These are phyloP conservation scores for Fusarium palustre DNA, from an alignment of 2,329 filamentous ascomycete species.

Conservation along the genomic window DNA sequence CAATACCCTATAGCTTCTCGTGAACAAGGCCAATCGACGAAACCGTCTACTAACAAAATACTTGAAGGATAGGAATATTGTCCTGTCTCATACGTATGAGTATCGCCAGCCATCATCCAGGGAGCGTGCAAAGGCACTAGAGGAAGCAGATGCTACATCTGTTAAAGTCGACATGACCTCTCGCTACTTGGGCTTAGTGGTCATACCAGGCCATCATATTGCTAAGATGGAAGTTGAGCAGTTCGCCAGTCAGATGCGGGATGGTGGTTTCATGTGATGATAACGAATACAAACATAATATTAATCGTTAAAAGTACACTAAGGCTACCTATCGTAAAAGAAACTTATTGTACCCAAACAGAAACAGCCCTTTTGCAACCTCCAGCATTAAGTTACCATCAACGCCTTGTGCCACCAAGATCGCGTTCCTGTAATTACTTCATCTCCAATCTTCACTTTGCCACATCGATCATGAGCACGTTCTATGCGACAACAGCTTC, in stretches of 20 bases:
- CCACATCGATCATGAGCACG: conserved; percentile 11
- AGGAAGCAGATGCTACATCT: conserved; percentile 53
- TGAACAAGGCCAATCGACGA: not conserved
- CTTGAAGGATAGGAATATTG: conserved; percentile 85
- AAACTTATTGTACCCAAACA: conserved; percentile 38
- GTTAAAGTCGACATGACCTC: conserved; percentile 80
- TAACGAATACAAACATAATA: conserved; percentile 33
- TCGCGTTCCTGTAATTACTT: conserved; percentile 39
- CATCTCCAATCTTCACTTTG: conserved; percentile 15
- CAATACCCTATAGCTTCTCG: conserved; percentile 18
- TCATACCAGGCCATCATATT: conserved; percentile 88
- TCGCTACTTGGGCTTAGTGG: conserved; percentile 88
- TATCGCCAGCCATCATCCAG: conserved; percentile 79
- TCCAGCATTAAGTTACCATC: conserved; percentile 38
- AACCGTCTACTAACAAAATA: not conserved
- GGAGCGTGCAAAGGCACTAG: conserved; percentile 55
- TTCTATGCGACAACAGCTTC: conserved; percentile 61
- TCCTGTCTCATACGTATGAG: conserved; percentile 87
- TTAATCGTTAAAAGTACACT: conserved; percentile 48
- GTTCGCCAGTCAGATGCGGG: conserved; percentile 66
- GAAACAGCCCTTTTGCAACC: conserved; percentile 41
- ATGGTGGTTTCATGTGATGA: conserved; percentile 23
- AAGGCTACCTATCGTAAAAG: conserved; percentile 42
- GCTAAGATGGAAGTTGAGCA: conserved; percentile 90
- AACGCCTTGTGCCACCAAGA: conserved; percentile 47